Conservation (phyloP, 1,139 yeast genomes). For the Blastobotrys capitulatus region DNA sequence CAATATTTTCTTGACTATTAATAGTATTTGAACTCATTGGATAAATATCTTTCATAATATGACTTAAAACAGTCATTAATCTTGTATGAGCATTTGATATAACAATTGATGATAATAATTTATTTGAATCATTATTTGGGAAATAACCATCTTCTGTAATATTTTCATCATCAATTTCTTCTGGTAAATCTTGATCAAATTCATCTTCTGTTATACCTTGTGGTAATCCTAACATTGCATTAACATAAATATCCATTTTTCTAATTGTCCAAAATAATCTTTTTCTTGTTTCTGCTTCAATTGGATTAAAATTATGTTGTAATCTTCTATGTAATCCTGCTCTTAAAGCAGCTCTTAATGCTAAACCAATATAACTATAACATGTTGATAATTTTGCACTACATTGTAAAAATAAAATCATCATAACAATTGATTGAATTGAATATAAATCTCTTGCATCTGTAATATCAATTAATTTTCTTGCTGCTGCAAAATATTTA, state of each 20-base stretch:
- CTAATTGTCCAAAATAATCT: constrained; percentile 84
- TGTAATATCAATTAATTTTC: constrained; percentile 66
- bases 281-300: constrained; percentile 80
- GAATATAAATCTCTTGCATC: constrained; percentile 58
- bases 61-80: constrained; percentile 54
- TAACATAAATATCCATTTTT: constrained; percentile 87
- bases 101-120: constrained; percentile 66
- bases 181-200: constrained; percentile 83
- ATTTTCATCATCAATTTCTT: constrained; percentile 81
- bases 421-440: constrained; percentile 64
- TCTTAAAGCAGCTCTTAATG: constrained; percentile 76
- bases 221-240: constrained; percentile 85
- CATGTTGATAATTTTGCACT: constrained; percentile 87
- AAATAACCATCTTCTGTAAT: constrained; percentile 57
- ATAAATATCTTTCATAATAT: constrained; percentile 50
- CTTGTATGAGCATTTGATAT: constrained; percentile 85
- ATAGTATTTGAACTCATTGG: constrained; percentile 39
- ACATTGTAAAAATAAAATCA: constrained; percentile 75
- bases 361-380: constrained; percentile 89
- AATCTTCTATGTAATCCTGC: constrained; percentile 84
- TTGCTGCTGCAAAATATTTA: constrained; percentile 75
- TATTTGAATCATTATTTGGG: constrained; percentile 35
- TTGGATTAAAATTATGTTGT: constrained; percentile 63
- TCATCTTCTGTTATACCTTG: constrained; percentile 63
- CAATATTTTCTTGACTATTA: constrained; percentile 24